Percentiles rank a stretch among this genome's conserved stretches.
Evolutionary conservation across 2,329 filamentous ascomycete genomes (phyloP).

Genomic region (Rutstroemia sp.): DNA sequence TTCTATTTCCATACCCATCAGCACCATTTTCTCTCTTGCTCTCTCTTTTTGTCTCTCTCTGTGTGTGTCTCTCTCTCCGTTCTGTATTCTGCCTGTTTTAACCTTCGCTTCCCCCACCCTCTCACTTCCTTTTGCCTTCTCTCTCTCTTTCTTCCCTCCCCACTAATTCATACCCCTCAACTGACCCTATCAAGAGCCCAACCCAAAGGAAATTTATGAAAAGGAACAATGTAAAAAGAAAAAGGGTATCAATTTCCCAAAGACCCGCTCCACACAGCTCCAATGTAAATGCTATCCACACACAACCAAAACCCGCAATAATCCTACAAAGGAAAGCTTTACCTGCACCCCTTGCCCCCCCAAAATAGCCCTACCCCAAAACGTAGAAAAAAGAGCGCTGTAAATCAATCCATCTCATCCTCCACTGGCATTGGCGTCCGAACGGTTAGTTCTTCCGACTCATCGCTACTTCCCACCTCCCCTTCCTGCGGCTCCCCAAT

Average conservation of each 20-base stretch:
- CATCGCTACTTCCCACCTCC: constrained; percentile 8
- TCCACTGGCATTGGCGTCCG: constrained; percentile 20
- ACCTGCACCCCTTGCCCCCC: background rate
- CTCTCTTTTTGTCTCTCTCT: no score
- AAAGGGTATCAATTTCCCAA: constrained; percentile 10
- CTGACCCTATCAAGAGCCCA: background rate
- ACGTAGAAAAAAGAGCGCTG: background rate
- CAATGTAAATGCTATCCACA: constrained; percentile 7
- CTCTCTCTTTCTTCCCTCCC: no score
- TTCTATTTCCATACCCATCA: no score
- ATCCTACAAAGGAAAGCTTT: no score
- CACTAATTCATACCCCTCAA: background rate
- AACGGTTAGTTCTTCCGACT: constrained; percentile 17
- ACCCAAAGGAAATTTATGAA: background rate
- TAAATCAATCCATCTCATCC: constrained; percentile 16
- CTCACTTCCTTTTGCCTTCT: no score
- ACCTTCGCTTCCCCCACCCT: no score
- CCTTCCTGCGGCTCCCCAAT: constrained; percentile 8
- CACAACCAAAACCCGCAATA: background rate
- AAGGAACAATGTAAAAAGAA: background rate
- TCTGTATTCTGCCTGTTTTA: no score
- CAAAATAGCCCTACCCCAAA: background rate
- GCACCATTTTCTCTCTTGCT: no score
- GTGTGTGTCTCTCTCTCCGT: no score
- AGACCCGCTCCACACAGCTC: background rate